Conservation (phyloP, 345 rosid genomes). For the Gossypium sturtianum region DNA sequence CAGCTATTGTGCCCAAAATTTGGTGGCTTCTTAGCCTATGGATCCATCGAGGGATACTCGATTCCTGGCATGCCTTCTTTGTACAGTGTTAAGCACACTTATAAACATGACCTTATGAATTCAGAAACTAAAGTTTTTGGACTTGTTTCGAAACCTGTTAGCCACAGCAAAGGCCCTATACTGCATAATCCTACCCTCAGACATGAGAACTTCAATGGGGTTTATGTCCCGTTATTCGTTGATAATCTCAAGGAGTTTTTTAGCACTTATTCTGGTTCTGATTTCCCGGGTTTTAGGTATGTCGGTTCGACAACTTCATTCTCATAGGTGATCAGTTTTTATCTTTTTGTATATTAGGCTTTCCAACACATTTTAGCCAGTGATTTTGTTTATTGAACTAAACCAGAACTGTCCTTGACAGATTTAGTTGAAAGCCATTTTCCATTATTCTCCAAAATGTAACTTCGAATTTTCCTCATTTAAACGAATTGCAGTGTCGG, state of each 20-base stretch:
- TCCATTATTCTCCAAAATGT: neutral
- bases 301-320: neutral
- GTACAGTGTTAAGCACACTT: conserved; percentile 32
- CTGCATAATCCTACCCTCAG: conserved; percentile 57
- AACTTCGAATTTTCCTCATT: conserved; percentile 10
- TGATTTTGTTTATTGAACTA: neutral
- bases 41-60: conserved; percentile 34
- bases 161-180: conserved; percentile 66
- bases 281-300: conserved; percentile 58
- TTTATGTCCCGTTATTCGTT: conserved; percentile 57
- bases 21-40: conserved; percentile 46
- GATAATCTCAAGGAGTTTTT: conserved; percentile 57
- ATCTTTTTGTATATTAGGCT: neutral
- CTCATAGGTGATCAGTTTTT: neutral
- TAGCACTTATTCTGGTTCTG: conserved; percentile 32
- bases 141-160: conserved; percentile 52
- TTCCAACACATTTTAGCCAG: neutral
- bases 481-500: conserved; percentile 37
- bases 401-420: too few species aligned
- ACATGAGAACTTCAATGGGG: conserved; percentile 39
- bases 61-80: conserved; percentile 46
- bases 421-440: neutral
- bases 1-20: conserved; percentile 49
- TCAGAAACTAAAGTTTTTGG: conserved; percentile 47
- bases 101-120: conserved; percentile 29